Conservation (phyloP, 1,139 yeast species). For the Candida tunisiensis region DNA sequence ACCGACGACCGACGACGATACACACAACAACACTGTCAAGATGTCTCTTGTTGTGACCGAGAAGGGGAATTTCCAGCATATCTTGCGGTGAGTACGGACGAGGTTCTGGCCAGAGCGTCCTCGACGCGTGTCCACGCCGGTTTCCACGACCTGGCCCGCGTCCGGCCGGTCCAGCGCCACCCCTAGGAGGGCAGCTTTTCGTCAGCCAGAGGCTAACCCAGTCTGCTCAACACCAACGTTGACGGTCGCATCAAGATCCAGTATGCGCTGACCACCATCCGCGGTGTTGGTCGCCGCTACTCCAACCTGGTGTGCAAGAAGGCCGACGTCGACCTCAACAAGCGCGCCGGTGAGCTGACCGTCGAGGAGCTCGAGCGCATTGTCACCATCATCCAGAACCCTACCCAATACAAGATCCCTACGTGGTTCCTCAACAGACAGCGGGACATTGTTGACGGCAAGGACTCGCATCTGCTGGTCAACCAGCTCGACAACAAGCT, state of each 20-base stretch:
- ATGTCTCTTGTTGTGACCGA: slow-evolving; percentile 98
- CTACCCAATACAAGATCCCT: slow-evolving; percentile 98
- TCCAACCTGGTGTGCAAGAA: slow-evolving; percentile 99
- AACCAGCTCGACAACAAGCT: slow-evolving; percentile 98
- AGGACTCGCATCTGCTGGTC: slow-evolving; percentile 97
- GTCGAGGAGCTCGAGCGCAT: slow-evolving; percentile 99
- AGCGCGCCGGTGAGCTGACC: slow-evolving; percentile 99
- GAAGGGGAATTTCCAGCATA: slow-evolving; percentile 99
- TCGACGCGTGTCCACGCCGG: too few relatives aligned
- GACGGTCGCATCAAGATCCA: slow-evolving; percentile 99
- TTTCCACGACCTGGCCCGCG: too few relatives aligned
- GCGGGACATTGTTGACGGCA: slow-evolving; percentile 96
- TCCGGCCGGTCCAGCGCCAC: too few relatives aligned
- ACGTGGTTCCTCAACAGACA: slow-evolving; percentile 99
- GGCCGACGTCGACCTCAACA: slow-evolving; percentile 96
- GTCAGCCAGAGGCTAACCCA: slow-evolving; percentile 19
- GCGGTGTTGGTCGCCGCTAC: slow-evolving; percentile 99
- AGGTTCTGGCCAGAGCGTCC: too few relatives aligned
- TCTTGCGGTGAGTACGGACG: slow-evolving; percentile 97
- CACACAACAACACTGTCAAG: slow-evolving; percentile 21
- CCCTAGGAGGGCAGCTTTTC: too few relatives aligned
- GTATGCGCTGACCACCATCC: slow-evolving; percentile 99
- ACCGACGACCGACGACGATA: slow-evolving; percentile 2
- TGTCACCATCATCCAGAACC: slow-evolving; percentile 99
- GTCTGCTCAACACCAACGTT: slow-evolving; percentile 99